A percentile compares a stretch with the other conserved stretches of the same genome.
phyloP scores from a whole-genome alignment of 2,329 filamentous ascomycete species.

The Akanthomyces lecanii region DNA sequence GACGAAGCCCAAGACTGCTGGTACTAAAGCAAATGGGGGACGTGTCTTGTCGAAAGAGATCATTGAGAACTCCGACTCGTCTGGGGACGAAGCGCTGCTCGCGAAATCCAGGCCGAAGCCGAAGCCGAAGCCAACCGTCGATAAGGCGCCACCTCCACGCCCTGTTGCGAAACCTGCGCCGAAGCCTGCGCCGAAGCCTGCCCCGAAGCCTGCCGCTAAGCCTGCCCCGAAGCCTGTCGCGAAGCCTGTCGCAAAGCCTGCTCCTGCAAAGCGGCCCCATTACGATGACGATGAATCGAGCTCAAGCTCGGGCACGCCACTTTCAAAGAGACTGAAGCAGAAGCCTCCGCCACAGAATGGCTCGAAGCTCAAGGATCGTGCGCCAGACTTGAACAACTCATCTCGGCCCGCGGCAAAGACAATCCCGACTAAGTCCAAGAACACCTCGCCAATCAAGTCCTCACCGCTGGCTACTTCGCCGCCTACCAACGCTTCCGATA shows the following conservation, averaged over 20 bases:
- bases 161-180: slow-evolving; percentile 25
- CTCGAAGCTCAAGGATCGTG: slow-evolving; percentile 28
- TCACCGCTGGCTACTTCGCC: slow-evolving; percentile 63
- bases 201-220: slow-evolving; percentile 27
- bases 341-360: slow-evolving; percentile 36
- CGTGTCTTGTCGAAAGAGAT: slow-evolving; percentile 53
- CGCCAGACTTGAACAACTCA: neutral
- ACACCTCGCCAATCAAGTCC: slow-evolving; percentile 58
- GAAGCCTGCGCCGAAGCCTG: slow-evolving; percentile 15
- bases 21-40: slow-evolving; percentile 35
- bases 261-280: slow-evolving; percentile 46
- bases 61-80: slow-evolving; percentile 53
- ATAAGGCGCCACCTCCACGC: slow-evolving; percentile 16
- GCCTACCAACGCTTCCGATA: slow-evolving; percentile 60
- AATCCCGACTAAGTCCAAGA: slow-evolving; percentile 38
- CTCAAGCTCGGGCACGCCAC: slow-evolving; percentile 55
- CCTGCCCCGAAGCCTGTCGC: slow-evolving; percentile 13
- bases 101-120: slow-evolving; percentile 25
- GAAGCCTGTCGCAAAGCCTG: slow-evolving; percentile 23
- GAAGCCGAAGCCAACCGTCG: slow-evolving; percentile 18
- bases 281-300: slow-evolving; percentile 54
- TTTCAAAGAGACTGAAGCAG: slow-evolving; percentile 55
- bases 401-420: neutral
- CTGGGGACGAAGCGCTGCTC: slow-evolving; percentile 44
- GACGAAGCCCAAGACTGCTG: slow-evolving; percentile 37